Evolutionary conservation across 345 rosid species (phyloP).

Genomic region (Capsella bursapastoris): DNA sequence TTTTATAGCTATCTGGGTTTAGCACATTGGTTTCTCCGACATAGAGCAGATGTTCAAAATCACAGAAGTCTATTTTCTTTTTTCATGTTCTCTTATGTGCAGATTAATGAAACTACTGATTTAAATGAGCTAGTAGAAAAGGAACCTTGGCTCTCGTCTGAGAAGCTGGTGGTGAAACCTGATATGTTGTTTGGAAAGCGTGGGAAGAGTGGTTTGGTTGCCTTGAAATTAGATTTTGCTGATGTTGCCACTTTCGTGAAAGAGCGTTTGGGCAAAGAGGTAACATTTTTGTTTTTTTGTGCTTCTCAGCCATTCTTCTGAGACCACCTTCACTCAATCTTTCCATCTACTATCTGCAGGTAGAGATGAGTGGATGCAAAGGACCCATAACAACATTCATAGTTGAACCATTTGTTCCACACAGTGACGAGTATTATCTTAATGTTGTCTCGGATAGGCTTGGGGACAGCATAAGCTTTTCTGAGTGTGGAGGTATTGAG

Average conservation of each 20-base stretch:
- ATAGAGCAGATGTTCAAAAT: not conserved
- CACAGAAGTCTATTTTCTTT: too few relatives aligned
- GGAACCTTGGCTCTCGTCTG: slow-evolving; percentile 86
- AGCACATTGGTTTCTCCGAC: slow-evolving; percentile 36
- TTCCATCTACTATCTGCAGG: slow-evolving; percentile 46
- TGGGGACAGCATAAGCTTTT: slow-evolving; percentile 89
- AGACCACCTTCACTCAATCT: not conserved
- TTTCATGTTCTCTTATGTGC: not conserved
- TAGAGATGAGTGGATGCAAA: slow-evolving; percentile 90
- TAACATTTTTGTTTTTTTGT: not conserved
- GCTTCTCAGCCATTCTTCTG: not conserved
- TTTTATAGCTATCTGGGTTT: not conserved
- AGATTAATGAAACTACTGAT: slow-evolving; percentile 82
- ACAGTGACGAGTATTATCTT: slow-evolving; percentile 88
- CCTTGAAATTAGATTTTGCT: slow-evolving; percentile 75
- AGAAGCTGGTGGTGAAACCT: slow-evolving; percentile 92
- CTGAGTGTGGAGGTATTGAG: slow-evolving; percentile 95
- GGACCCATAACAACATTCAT: slow-evolving; percentile 97
- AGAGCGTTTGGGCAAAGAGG: slow-evolving; percentile 87
- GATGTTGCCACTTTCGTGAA: slow-evolving; percentile 77
- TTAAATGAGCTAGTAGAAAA: slow-evolving; percentile 69
- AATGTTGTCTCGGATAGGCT: slow-evolving; percentile 88
- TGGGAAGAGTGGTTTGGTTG: slow-evolving; percentile 94
- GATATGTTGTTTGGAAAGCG: slow-evolving; percentile 98
- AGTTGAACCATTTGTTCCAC: slow-evolving; percentile 87